These are phyloP conservation scores for Punica granatum DNA, from an alignment of 345 rosid genomes.

Conservation along the genomic window DNA sequence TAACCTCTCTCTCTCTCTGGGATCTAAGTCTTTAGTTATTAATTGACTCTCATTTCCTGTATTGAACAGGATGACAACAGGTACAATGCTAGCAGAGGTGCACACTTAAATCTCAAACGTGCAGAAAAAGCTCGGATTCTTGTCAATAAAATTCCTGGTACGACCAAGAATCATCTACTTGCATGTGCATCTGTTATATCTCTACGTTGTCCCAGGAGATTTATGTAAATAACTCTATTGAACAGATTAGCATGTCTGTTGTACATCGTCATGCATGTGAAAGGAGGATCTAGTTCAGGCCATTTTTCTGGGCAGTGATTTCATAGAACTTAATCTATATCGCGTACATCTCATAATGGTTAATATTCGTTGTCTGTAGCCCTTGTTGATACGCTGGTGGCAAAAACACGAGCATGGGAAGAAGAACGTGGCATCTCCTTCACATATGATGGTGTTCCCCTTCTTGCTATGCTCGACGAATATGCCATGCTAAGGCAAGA, in stretches of 20 bases:
- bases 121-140: conserved; percentile 90
- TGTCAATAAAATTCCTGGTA: conserved; percentile 98
- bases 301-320: neutral
- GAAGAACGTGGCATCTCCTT: conserved; percentile 56
- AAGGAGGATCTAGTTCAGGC: neutral
- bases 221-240: too few species aligned
- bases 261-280: neutral
- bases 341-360: neutral
- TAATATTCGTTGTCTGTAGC: conserved; percentile 23
- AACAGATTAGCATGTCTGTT: neutral
- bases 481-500: conserved; percentile 89
- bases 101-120: conserved; percentile 97
- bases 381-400: conserved; percentile 77
- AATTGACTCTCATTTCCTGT: neutral
- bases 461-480: conserved; percentile 93
- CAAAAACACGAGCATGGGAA: conserved; percentile 87
- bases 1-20: conserved; percentile 1
- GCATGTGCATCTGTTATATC: conserved; percentile 7
- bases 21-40: neutral
- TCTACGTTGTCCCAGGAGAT: too few species aligned
- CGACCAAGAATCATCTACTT: neutral
- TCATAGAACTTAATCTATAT: neutral
- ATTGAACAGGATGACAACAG: conserved; percentile 88
- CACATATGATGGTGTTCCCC: conserved; percentile 85
- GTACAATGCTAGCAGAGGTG: conserved; percentile 95